Evolutionary conservation across 2,329 filamentous ascomycete species (phyloP).

Genomic region (Bipolaris victoriae): DNA sequence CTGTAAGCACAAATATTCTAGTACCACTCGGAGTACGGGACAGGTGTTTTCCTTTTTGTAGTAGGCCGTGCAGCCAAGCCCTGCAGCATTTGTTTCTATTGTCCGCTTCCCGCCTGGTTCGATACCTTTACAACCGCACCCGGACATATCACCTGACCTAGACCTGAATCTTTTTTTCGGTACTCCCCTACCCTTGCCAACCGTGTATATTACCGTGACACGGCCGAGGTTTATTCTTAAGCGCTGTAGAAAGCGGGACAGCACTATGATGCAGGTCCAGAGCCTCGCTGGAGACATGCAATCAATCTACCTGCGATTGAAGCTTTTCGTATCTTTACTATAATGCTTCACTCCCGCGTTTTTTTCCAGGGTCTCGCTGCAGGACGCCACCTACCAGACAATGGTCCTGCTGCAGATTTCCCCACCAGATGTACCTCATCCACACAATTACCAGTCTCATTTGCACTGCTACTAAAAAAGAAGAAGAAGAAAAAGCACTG

Average conservation of each 20-base stretch:
- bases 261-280: slow-evolving; percentile 23
- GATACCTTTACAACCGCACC: slow-evolving; percentile 2
- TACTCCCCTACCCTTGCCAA: slow-evolving; percentile 10
- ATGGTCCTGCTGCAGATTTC: slow-evolving; percentile 2
- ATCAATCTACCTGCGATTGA: slow-evolving; percentile 35
- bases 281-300: slow-evolving; percentile 23
- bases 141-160: slow-evolving; percentile 36
- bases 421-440: not conserved
- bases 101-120: not conserved
- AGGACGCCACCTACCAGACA: slow-evolving; percentile 9
- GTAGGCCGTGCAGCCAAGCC: slow-evolving; percentile 1
- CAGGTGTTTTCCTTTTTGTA: not conserved
- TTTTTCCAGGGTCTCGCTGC: slow-evolving; percentile 13
- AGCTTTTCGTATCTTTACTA: slow-evolving; percentile 45
- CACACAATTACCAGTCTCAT: too few relatives aligned
- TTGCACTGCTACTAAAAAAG: too few relatives aligned
- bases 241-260: slow-evolving; percentile 15
- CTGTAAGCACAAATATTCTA: slow-evolving; percentile 39
- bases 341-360: slow-evolving; percentile 23
- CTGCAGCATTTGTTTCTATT: slow-evolving; percentile 11
- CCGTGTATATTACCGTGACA: slow-evolving; percentile 29
- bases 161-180: slow-evolving; percentile 9
- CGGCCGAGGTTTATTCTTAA: slow-evolving; percentile 38
- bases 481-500: not conserved
- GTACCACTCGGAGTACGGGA: slow-evolving; percentile 24